A percentile compares a stretch with the other conserved stretches of the same genome.
These are phyloP conservation scores for Artemisia annua DNA, from an alignment of 129 eudicot species.

Conservation along the genomic window DNA sequence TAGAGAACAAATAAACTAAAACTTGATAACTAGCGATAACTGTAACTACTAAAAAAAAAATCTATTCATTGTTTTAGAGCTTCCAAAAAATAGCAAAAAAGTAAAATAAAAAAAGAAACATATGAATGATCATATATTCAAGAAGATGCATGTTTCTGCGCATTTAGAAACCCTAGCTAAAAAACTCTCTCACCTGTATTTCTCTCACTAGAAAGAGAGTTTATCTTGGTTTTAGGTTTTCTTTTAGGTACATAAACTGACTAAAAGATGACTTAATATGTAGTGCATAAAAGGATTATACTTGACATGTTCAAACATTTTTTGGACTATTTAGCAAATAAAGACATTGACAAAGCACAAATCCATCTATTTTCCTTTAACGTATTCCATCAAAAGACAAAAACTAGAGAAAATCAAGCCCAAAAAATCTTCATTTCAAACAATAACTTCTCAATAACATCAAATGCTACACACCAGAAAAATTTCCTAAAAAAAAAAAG, in stretches of 20 bases:
- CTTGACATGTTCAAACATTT: constrained; percentile 28
- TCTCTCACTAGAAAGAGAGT: constrained; percentile 24
- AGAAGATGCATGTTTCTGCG: constrained; percentile 17
- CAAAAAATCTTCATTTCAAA: constrained; percentile 4
- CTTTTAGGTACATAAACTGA: constrained; percentile 22
- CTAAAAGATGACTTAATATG: constrained; percentile 20
- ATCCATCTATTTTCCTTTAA: constrained; percentile 20
- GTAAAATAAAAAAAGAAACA: background rate
- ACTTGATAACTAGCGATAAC: background rate
- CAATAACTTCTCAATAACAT: constrained; percentile 5
- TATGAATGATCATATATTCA: background rate
- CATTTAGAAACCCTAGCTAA: constrained; percentile 54
- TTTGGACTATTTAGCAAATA: constrained; percentile 30
- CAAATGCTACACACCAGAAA: background rate
- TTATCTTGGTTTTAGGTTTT: constrained; percentile 16
- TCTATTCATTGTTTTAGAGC: background rate
- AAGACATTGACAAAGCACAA: constrained; percentile 25
- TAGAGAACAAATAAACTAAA: constrained; percentile 7
- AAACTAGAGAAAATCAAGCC: constrained; percentile 20
- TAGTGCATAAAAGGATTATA: constrained; percentile 34
- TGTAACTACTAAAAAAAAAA: constrained; percentile 16
- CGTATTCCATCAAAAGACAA: constrained; percentile 17
- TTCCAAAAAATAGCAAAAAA: constrained; percentile 11
- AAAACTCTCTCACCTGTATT: constrained; percentile 24
- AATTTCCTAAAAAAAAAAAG: background rate